Percentiles rank a stretch among this genome's conserved stretches.
Evolutionary conservation across 805 yeast genomes (phyloP).

Genomic region (Kockiozyma suomiensis): DNA sequence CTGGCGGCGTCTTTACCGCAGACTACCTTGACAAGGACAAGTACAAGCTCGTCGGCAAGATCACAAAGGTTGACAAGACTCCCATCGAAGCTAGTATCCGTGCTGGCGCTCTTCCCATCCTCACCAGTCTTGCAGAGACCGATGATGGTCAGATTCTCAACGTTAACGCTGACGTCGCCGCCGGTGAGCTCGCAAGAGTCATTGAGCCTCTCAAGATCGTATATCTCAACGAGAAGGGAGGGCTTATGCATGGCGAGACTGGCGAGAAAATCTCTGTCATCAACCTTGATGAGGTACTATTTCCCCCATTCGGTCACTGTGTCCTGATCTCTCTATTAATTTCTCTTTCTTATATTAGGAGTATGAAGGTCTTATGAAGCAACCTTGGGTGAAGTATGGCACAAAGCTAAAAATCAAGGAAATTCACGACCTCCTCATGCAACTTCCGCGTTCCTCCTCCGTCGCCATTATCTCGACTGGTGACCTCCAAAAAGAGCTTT

Average conservation of each 20-base stretch:
- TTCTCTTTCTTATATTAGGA: slow-evolving; percentile 48
- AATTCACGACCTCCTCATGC: slow-evolving; percentile 90
- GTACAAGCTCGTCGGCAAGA: slow-evolving; percentile 90
- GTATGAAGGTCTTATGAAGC: slow-evolving; percentile 84
- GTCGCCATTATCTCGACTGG: slow-evolving; percentile 96
- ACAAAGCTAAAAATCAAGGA: slow-evolving; percentile 96
- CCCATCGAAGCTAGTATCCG: slow-evolving; percentile 91
- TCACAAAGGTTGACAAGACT: slow-evolving; percentile 80
- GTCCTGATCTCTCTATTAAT: too few relatives aligned
- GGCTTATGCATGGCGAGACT: slow-evolving; percentile 87
- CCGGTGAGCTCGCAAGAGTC: slow-evolving; percentile 95
- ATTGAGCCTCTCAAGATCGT: slow-evolving; percentile 97
- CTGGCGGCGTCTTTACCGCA: slow-evolving; percentile 96
- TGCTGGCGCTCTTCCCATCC: slow-evolving; percentile 95
- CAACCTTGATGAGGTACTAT: slow-evolving; percentile 74
- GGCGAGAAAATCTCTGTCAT: slow-evolving; percentile 87
- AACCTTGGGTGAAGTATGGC: slow-evolving; percentile 98
- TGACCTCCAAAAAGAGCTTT: slow-evolving; percentile 94
- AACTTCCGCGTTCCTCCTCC: slow-evolving; percentile 93
- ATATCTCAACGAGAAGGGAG: slow-evolving; percentile 96
- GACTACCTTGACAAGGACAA: slow-evolving; percentile 86
- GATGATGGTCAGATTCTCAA: slow-evolving; percentile 94
- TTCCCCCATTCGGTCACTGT: too few relatives aligned
- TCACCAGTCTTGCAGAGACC: slow-evolving; percentile 96
- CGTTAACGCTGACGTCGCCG: slow-evolving; percentile 98